A percentile compares a stretch with the other conserved stretches of the same genome.
Conservation (phyloP, 441 rosid genomes). For the Bocquillonia castaneifolia region DNA sequence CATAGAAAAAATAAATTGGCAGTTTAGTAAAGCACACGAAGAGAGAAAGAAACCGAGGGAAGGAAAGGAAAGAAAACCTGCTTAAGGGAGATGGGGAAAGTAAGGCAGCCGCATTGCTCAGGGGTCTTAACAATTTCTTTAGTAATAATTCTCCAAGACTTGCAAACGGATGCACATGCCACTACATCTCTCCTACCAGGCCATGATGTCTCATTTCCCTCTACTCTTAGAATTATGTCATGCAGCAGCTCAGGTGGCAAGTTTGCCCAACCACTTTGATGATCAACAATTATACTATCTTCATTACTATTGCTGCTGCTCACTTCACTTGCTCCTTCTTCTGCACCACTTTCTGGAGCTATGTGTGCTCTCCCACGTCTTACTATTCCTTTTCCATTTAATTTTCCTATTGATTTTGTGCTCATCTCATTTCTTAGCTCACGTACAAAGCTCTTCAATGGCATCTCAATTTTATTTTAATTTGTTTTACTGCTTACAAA, state of each 20-base stretch:
- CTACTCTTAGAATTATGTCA: conserved; percentile 60
- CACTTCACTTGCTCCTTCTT: conserved; percentile 1
- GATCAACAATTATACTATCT: no score
- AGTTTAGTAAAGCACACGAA: not conserved
- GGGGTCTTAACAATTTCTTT: conserved; percentile 60
- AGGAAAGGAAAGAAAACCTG: conserved; percentile 41
- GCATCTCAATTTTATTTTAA: conserved; percentile 30
- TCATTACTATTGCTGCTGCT: no score
- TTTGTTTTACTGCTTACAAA: not conserved
- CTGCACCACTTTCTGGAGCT: conserved; percentile 51
- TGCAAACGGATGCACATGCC: conserved; percentile 77
- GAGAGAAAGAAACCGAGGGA: not conserved
- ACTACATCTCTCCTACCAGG: conserved; percentile 77
- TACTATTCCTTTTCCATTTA: conserved; percentile 23
- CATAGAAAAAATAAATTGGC: not conserved
- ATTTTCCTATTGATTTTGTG: conserved; percentile 27
- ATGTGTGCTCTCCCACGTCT: conserved; percentile 57
- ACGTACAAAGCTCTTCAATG: conserved; percentile 49
- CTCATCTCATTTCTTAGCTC: conserved; percentile 42
- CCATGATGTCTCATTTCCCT: conserved; percentile 54
- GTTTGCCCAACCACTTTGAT: conserved; percentile 61
- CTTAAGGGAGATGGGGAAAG: conserved; percentile 71
- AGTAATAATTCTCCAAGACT: conserved; percentile 72
- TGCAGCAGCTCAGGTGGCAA: conserved; percentile 77
- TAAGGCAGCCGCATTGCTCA: conserved; percentile 63